Conservation (phyloP, 2,329 filamentous ascomycete species). For the Exserohilum turcica region DNA sequence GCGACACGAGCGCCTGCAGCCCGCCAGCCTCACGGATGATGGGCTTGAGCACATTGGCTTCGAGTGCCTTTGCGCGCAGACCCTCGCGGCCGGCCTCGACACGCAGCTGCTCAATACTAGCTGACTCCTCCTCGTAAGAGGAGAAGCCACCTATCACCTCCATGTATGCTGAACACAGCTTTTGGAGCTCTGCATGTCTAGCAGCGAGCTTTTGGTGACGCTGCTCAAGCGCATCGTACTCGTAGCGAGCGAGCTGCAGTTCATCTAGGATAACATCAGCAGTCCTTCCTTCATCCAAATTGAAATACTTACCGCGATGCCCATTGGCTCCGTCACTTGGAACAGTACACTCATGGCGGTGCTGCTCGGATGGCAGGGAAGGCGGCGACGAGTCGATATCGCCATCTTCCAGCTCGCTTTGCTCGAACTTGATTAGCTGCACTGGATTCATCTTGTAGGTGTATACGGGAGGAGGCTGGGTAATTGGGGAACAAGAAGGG, state of each 20-base stretch:
- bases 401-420: conserved; percentile 4
- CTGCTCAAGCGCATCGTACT: conserved; percentile 16
- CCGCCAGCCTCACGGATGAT: conserved; percentile 22
- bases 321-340: neutral
- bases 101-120: conserved; percentile 20
- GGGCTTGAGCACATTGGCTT: conserved; percentile 20
- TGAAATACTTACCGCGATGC: conserved; percentile 5
- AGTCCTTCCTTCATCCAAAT: neutral
- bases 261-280: conserved; percentile 14
- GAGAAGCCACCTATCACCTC: conserved; percentile 17
- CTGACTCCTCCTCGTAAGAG: neutral
- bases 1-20: conserved; percentile 16
- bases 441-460: neutral
- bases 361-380: conserved; percentile 6
- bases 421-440: conserved; percentile 1
- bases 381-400: conserved; percentile 6
- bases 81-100: conserved; percentile 20
- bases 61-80: conserved; percentile 23
- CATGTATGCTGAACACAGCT: conserved; percentile 15
- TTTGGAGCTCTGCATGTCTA: conserved; percentile 15
- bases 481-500: no score
- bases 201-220: conserved; percentile 13
- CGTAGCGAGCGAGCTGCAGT: conserved; percentile 13
- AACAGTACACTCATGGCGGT: neutral
- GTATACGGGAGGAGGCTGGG: neutral